Base-by-base conservation (phyloP, 768 basidiomycete genomes). In the Hydnomerulius pinastri region DNA sequence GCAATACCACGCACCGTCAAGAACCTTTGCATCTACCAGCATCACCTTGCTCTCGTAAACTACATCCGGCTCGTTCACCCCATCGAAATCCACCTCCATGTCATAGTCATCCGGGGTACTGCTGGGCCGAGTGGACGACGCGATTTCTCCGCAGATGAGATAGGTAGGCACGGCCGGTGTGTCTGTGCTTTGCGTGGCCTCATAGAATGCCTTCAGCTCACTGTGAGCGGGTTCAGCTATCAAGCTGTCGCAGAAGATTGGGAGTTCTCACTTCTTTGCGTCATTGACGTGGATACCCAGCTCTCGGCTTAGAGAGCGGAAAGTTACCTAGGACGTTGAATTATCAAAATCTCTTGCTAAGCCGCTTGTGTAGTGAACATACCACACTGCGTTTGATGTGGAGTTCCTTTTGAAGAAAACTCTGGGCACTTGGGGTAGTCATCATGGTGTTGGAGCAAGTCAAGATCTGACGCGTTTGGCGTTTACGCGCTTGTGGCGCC, bases 231-330 rank as follows among this genome's bases (percentile, higher is more conserved):
- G 20, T 45, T 21, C 33, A 43, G 21, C 29, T 25, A 29, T 49
- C 43, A 40, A 13, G 37, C 25, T 13, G 5, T 24, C 18, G 33
- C 13, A 6, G 33, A 18, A 35, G 17, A 42, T 18, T n/a, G 13
- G 10, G 6, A 11, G 27, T 15, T 43, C 78, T 60, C 52, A 91
- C 90, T 83, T 86, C 64, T 91, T 92, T 17, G 90, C 90, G 30
- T 70, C 70, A 65, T 90, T 88, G 60, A 91, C 88, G 59, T 91
- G 85, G 46, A 92, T 75, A 0, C 75, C 74, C 37, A 89, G 75
- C 33, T 79, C 80, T 55, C 87, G 79, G 59, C 90, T 91, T 42
- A 92, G 74, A 4, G 81, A 83, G 30, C 90, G 79, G 66, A 81
- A 92, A 4, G 90, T 92, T 50, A 92, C 87, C 90, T 92, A 51